A percentile compares a stretch with the other conserved stretches of the same genome.
These are phyloP conservation scores for Theileria sp. DNA, from an alignment of 169 alveolate species.

Conservation along the genomic window DNA sequence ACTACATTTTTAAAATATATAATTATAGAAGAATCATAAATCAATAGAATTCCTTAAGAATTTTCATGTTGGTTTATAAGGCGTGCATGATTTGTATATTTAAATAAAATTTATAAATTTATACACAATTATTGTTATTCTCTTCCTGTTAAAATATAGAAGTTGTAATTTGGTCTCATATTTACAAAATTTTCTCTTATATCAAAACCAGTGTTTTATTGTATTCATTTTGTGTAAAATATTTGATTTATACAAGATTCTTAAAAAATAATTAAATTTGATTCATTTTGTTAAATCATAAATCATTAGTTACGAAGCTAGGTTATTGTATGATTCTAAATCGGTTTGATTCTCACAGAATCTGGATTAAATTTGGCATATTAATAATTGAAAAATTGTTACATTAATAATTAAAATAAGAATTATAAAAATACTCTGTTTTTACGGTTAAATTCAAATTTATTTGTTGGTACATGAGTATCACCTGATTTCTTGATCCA, in stretches of 20 bases:
- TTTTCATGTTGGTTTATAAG: not conserved
- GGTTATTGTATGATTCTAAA: not conserved
- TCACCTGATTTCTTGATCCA: not conserved
- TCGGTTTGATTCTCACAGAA: not conserved
- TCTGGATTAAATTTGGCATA: not conserved
- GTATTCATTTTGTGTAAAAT: not conserved
- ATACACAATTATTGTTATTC: not conserved
- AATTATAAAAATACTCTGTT: not conserved
- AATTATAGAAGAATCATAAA: not conserved
- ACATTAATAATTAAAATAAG: no score
- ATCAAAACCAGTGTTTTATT: not conserved
- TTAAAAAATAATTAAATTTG: no score
- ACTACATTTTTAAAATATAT: conserved; percentile 1
- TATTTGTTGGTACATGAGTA: not conserved
- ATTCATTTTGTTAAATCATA: not conserved
- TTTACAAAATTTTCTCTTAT: not conserved
- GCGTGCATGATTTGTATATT: not conserved
- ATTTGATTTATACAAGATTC: not conserved
- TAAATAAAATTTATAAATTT: not conserved
- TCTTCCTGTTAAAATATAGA: not conserved
- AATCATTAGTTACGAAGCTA: not conserved
- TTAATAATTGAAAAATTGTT: no score
- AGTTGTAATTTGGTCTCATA: not conserved
- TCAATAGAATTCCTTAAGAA: not conserved
- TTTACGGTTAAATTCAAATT: not conserved